phyloP scores from a whole-genome alignment of 345 rosid genomes.

The Gossypium turneri region DNA sequence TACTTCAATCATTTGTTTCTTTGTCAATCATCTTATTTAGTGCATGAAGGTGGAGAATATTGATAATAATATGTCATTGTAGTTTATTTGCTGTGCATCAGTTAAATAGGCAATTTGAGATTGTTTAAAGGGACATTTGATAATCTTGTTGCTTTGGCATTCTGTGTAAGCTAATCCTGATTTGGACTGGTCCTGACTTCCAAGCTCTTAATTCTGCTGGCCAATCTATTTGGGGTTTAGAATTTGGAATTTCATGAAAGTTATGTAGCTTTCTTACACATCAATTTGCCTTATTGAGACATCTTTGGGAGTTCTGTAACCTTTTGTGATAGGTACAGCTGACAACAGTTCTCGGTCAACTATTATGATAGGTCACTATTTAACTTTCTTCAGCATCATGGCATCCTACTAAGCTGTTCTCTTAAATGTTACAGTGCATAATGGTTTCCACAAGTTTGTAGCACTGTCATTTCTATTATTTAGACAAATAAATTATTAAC shows the following conservation, averaged over 20 bases:
- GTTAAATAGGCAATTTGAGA: background rate
- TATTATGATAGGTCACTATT: background rate
- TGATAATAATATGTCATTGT: background rate
- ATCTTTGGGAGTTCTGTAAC: background rate
- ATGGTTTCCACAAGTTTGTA: background rate
- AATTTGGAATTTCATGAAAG: conserved; percentile 5
- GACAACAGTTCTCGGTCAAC: background rate
- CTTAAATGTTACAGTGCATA: background rate
- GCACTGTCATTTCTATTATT: background rate
- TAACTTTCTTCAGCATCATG: background rate
- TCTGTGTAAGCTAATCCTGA: background rate
- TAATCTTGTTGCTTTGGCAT: background rate
- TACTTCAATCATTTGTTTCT: conserved; percentile 13
- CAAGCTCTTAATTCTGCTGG: background rate
- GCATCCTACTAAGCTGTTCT: conserved; percentile 15
- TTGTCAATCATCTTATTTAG: background rate
- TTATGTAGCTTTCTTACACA: background rate
- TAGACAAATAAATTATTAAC: background rate
- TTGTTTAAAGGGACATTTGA: background rate
- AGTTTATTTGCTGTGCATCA: background rate
- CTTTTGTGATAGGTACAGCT: background rate
- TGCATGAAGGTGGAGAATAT: conserved; percentile 10
- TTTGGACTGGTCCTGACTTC: background rate
- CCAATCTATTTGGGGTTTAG: background rate
- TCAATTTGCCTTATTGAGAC: background rate